Percentiles rank a stretch among this genome's conserved stretches.
phyloP scores from a whole-genome alignment of 768 basidiomycete genomes.

The Sarcomyxa edulis region DNA sequence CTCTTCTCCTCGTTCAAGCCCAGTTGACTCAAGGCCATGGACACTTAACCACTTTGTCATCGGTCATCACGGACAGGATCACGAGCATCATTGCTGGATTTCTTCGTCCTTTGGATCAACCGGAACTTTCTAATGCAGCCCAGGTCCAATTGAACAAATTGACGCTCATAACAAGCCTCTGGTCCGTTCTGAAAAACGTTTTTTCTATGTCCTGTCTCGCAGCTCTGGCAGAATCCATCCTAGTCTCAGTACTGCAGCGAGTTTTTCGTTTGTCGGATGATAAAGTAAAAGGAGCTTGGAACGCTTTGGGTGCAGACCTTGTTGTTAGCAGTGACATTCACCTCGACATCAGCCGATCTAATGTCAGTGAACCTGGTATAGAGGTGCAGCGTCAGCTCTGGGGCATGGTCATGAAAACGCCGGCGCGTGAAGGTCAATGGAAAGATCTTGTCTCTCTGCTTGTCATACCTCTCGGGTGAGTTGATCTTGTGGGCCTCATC shows the following conservation, averaged over 20 bases:
- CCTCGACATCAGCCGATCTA: conserved; percentile 26
- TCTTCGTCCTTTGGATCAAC: conserved; percentile 15
- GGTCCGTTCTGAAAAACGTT: conserved; percentile 45
- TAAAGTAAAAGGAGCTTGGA: conserved; percentile 39
- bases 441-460: conserved; percentile 39
- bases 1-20: conserved; percentile 46
- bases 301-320: conserved; percentile 41
- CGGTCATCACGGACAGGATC: conserved; percentile 24
- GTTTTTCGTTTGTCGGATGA: conserved; percentile 34
- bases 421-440: conserved; percentile 26
- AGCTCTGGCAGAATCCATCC: conserved; percentile 37
- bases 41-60: conserved; percentile 27
- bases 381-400: conserved; percentile 43
- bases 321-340: conserved; percentile 35
- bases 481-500: conserved; percentile 1
- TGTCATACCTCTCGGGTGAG: conserved; percentile 42
- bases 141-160: conserved; percentile 31
- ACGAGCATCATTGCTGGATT: conserved; percentile 31
- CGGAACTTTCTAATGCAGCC: neutral
- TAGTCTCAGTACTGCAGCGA: conserved; percentile 38
- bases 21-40: conserved; percentile 33
- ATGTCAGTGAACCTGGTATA: conserved; percentile 19
- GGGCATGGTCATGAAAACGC: conserved; percentile 33
- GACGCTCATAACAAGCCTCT: conserved; percentile 37
- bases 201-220: conserved; percentile 36